Percentiles rank a stretch among this genome's conserved stretches.
Conservation (phyloP, 257 asterid genomes). For the Solanum stenotomum region DNA sequence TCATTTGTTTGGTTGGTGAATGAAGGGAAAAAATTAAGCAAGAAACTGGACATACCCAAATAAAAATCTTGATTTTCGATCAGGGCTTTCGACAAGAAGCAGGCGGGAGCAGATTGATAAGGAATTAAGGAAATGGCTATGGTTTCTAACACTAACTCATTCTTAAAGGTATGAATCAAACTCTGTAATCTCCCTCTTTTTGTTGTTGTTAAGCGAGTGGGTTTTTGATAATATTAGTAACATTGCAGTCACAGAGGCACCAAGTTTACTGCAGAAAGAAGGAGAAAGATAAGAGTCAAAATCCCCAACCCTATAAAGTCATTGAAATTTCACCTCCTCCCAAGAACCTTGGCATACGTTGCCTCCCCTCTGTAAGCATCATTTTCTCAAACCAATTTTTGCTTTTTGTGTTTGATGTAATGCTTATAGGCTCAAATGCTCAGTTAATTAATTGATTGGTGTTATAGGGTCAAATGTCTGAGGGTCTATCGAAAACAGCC, state of each 20-base stretch:
- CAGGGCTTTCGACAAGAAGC: neutral
- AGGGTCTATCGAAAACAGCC: neutral
- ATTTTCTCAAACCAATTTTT: neutral
- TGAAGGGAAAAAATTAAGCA: neutral
- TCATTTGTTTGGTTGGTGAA: neutral
- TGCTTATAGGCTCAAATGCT: neutral
- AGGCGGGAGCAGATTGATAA: neutral
- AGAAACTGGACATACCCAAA: neutral
- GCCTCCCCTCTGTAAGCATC: conserved; percentile 60
- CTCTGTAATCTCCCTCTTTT: neutral
- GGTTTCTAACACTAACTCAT: conserved; percentile 31
- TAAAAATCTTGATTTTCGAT: neutral
- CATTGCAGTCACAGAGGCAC: conserved; percentile 31
- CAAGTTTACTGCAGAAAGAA: conserved; percentile 62
- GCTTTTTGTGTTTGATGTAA: neutral
- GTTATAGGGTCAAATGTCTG: neutral
- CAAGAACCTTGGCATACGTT: conserved; percentile 79
- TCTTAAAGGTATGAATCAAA: conserved; percentile 31
- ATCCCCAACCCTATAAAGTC: conserved; percentile 68
- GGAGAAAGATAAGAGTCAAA: conserved; percentile 61
- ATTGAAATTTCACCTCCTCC: conserved; percentile 87
- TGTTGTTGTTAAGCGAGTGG: neutral
- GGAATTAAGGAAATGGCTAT: conserved; percentile 28
- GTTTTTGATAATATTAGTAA: neutral
- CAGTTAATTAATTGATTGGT: neutral